Percentiles rank a stretch among this genome's conserved stretches.
Conservation (phyloP, 129 eudicot genomes). For the Helichrysum umbraculigerum region DNA sequence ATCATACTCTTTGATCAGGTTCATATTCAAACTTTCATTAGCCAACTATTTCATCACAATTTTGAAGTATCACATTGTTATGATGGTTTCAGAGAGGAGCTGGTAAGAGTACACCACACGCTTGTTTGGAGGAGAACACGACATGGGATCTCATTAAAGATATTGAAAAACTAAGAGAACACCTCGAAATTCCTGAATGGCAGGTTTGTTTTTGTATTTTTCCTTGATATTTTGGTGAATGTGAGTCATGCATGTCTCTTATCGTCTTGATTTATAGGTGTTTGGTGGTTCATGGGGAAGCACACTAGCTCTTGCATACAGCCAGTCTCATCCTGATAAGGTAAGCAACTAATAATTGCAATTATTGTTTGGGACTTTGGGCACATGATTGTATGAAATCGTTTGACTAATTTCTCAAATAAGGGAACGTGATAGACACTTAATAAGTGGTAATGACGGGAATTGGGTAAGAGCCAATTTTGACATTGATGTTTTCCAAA, state of each 20-base stretch:
- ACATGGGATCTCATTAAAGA: conserved; percentile 92
- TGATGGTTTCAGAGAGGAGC: conserved; percentile 78
- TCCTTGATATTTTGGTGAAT: conserved; percentile 9
- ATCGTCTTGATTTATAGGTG: conserved; percentile 53
- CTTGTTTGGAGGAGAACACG: conserved; percentile 91
- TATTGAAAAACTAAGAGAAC: conserved; percentile 85
- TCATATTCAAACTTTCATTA: neutral
- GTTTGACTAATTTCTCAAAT: neutral
- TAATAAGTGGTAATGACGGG: neutral
- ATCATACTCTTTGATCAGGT: conserved; percentile 98
- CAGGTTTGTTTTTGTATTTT: conserved; percentile 50
- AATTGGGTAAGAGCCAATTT: neutral
- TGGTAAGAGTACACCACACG: conserved; percentile 95
- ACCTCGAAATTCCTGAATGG: conserved; percentile 90
- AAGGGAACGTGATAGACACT: neutral
- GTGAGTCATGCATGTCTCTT: conserved; percentile 12
- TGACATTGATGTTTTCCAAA: neutral
- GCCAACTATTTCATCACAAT: neutral
- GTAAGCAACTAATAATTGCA: conserved; percentile 31
- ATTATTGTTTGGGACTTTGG: neutral
- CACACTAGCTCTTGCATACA: conserved; percentile 95
- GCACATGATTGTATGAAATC: neutral
- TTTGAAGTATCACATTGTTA: conserved; percentile 6
- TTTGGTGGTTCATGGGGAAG: conserved; percentile 99
- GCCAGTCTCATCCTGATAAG: conserved; percentile 94